Evolutionary conservation across 2,329 filamentous ascomycete genomes (phyloP), one percentile per base, ranked within the genome.

Genomic region (Davidsoniella neocaledoniae): DNA sequence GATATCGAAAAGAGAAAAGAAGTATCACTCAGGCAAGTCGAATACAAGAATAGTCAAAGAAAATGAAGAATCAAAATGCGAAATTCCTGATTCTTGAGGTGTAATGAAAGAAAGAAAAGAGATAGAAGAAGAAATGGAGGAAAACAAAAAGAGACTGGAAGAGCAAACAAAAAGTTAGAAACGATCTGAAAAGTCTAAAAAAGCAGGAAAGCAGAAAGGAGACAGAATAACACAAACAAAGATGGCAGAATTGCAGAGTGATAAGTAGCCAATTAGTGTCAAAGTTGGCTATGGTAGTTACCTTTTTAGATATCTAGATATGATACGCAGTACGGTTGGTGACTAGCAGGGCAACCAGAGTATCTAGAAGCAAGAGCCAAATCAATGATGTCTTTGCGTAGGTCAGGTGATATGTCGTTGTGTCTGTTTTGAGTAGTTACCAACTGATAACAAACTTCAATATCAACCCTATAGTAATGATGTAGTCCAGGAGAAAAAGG

Each of bases 81-180:
- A 17, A 21, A 7, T 43, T 8, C 19, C 9, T 43, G 17, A 25
- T 19, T 19, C 8, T 43, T 19, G 21, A 23, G 21, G 21, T 23
- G n/a, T 41, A 12, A 39, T 39, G 10, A 26, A 26, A 23, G 36
- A 23, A 37, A 52, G 42, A 48, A 51, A 46, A 38, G 37, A 49
- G 36, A 29, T 17, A 33, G 26, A 39, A 25, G 16, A 19, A 26
- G 23, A 49, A 36, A 49, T 16, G 33, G 23, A 33, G 29, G 33
- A 29, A 42, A 36, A 42, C n/a, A 21, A 36, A 40, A 25, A 42
- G 36, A 43, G 40, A 48, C 17, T 29, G 45, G 43, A 36, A 29
- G 37, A 41, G 26, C 49, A 51, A 47, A 51, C 45, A 51, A 46
- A n/a, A 16, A 16, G 48, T 36, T 21, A 23, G 21, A 23, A 23